Base-by-base conservation (phyloP, 495 filamentous ascomycete genomes). In the Aspergillus olivimuriae region DNA sequence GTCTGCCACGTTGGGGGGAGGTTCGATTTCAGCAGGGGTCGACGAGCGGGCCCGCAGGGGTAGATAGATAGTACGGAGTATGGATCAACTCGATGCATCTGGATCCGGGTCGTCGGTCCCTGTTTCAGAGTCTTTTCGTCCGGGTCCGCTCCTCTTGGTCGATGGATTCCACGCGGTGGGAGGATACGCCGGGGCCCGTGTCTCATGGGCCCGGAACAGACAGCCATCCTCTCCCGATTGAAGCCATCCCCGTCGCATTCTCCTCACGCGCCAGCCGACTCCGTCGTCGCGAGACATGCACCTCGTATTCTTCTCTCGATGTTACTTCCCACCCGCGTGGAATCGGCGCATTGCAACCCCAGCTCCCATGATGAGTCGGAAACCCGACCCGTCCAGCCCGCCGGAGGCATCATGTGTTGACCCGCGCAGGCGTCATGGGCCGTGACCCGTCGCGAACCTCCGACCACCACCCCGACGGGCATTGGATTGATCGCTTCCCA, bases 301-400 rank as follows among this genome's bases (percentile, higher is more conserved):
- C n/a, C n/a, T n/a, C n/a, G n/a, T n/a, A n/a, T n/a, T n/a, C n/a
- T n/a, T n/a, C n/a, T n/a, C n/a, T 11, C 3, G 34, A 50, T 52
- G 40, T 47, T 44, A 56, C 48, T 43, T 39, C 44, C 21, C 33
- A 48, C 46, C 53, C 48, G 33, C 28, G 26, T 35, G 36, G 14
- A 4, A 16, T 7, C 44, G 22, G 10, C 24, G 32, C 28, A 49
- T 24, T 56, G 53, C 31, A 56, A 56, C 53, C 48, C 42, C 30
- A 44, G 44, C 37, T 34, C 52, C 39, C 48, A 46, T 56, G 53
- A 56, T 52, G 30, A 2, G 12, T 24, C 8, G 2, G 4, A 30
- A 34, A 23, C 3, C n/a, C 32, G 9, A 21, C 24, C 12, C 19
- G 18, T 8, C 19, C 33, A 6, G 33, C 5, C 33, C 20, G 12